Evolutionary conservation across 768 basidiomycete species (phyloP).

Genomic region (Termitomyces sp.): DNA sequence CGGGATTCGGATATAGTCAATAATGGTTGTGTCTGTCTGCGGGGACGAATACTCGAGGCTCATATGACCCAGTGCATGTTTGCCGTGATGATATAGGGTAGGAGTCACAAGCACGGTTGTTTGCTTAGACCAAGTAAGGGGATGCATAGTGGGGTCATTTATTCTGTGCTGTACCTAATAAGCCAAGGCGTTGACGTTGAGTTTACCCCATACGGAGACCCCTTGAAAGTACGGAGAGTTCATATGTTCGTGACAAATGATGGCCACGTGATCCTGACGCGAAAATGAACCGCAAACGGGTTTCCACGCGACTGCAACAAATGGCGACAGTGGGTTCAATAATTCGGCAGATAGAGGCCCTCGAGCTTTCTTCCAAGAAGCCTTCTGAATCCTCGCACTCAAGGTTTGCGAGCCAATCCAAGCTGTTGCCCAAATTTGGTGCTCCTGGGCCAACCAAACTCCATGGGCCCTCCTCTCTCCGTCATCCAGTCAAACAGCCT

Average conservation of each 20-base stretch:
- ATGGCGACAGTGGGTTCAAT: slow-evolving; percentile 52
- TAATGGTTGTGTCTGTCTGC: not conserved
- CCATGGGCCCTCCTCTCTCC: slow-evolving; percentile 38
- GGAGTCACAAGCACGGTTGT: not conserved
- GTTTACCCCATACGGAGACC: no score
- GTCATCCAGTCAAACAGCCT: slow-evolving; percentile 27
- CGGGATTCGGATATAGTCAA: slow-evolving; percentile 5
- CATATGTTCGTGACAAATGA: not conserved
- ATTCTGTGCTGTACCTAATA: not conserved
- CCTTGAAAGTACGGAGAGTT: not conserved
- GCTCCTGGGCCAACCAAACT: slow-evolving; percentile 36
- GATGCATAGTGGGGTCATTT: not conserved
- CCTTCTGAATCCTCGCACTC: slow-evolving; percentile 28
- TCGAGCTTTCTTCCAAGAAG: slow-evolving; percentile 59
- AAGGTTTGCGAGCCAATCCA: slow-evolving; percentile 60
- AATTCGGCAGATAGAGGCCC: slow-evolving; percentile 63
- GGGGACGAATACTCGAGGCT: not conserved
- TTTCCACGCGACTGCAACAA: slow-evolving; percentile 2
- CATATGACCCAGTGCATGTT: not conserved
- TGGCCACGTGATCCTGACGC: slow-evolving; percentile 10
- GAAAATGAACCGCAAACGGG: not conserved
- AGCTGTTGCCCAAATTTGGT: slow-evolving; percentile 71
- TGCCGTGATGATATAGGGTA: not conserved
- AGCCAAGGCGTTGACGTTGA: not conserved
- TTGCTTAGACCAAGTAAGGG: not conserved